Base-by-base conservation (phyloP, 139 green algal genomes). In the Chara braunii region DNA sequence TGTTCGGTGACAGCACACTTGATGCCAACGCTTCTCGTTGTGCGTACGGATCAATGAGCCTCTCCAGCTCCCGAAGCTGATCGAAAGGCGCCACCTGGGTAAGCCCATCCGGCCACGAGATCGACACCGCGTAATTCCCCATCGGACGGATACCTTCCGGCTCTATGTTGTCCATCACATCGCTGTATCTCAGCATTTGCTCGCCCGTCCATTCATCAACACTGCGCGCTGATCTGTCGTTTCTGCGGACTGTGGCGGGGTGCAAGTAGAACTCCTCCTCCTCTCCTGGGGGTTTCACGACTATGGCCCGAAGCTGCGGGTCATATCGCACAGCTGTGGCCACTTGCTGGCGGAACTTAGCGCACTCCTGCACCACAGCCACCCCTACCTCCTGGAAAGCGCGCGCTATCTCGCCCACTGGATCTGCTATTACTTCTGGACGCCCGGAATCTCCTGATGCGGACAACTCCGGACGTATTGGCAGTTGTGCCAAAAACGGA, bases 81-180 rank as follows among this genome's bases (percentile, higher is more conserved):
- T 76, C 68, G 22, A 67, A 76, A 1, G 68, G 68, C 28, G 68
- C 68, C 45, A 77, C 77, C 60, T 84, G 78, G 40, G 37, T 80
- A 37, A 84, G 67, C 2, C 78, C 75, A 42, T 84, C 77, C 2
- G 63, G 63, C 79, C 79, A 85, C 42, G 59, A 60, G 51, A 90
- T 85, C 74, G 88, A 84, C 37, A 94, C 87, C 2, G 93, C 93
- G 64, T 99, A 99, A 81, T 98, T 98, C 31, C 93, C 93, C 8
- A 99, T 62, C 1, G 86, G 81, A 32, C 78, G 68, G 29, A 97
- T 73, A 6, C 56, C 40, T 18, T 81, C 34, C 0, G 90, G 90
- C 51, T 68, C 60, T 3, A 95, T 80, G 62, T 85, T 81, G 22
- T 95, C 83, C 0, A 81, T 70, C 1, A 94, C 74, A 29, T 77